Base-by-base conservation (phyloP, 768 basidiomycete genomes). In the Boletus sp. region DNA sequence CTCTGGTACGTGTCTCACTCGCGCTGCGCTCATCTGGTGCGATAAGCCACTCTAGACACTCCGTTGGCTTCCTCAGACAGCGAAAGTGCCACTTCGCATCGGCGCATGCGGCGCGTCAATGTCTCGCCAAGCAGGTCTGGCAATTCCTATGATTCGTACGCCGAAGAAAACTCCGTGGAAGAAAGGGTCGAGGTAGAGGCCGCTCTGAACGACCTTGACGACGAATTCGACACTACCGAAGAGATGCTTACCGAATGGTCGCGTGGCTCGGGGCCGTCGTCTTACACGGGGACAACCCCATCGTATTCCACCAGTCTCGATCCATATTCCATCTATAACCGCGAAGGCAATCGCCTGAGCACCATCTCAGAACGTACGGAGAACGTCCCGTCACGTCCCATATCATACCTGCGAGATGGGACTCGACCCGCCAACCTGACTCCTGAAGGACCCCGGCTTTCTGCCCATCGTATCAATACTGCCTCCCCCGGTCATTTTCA, bases 281-380 rank as follows among this genome's bases (percentile, higher is more conserved):
- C 73, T 18, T 67, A 73, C 58, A 72, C 73, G 1, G 73, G 70
- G 3, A 66, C 72, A 30, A 64, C 68, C 14, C 65, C 71, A 12
- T 62, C 76, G n/a, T 64, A 70, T 55, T 49, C 76, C 40, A 56
- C 73, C 61, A 70, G 76, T 47, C 62, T 81, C 52, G 71, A 73
- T 60, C 72, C 79, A 1, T 77, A 72, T 49, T 63, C 69, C 37
- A 64, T 75, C 46, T 61, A 72, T 24, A 73, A 76, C 46, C 74
- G 78, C 14, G 77, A 76, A 45, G 81, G 83, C 10, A 72, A 77
- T 28, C 68, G 78, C 35, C 77, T 92, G 18, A 92, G 90, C 66
- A 86, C 82, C 3, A 93, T 93, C 57, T 83, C 89, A 4, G 91
- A 93, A 68, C 81, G 79, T 46, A 90, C 88, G 1, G 91, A 93